Conservation (phyloP, 2,329 filamentous ascomycete species). For the Pseudogymnoascus sp. region DNA sequence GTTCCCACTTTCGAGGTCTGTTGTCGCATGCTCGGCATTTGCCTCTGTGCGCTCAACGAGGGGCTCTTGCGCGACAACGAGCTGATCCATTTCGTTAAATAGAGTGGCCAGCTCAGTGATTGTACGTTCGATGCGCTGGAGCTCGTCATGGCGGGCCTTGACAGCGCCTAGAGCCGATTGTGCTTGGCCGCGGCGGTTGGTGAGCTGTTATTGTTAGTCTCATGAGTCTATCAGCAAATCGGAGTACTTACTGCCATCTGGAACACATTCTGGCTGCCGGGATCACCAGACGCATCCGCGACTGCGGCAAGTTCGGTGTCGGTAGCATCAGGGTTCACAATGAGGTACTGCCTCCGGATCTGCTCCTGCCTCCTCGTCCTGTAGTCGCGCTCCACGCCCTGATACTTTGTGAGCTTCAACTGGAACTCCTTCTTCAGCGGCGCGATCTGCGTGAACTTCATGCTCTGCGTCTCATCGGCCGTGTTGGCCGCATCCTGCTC, state of each 20-base stretch:
- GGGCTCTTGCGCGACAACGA: slow-evolving; percentile 64
- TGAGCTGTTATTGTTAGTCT: slow-evolving; percentile 14
- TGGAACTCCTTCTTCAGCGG: slow-evolving; percentile 66
- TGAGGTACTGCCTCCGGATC: slow-evolving; percentile 71
- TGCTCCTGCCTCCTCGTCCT: slow-evolving; percentile 65
- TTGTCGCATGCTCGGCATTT: slow-evolving; percentile 56
- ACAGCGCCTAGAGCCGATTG: slow-evolving; percentile 68
- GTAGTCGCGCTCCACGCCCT: slow-evolving; percentile 64
- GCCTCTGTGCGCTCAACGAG: slow-evolving; percentile 54
- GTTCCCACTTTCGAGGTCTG: slow-evolving; percentile 62
- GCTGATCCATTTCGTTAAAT: slow-evolving; percentile 66
- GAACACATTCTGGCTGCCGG: slow-evolving; percentile 74
- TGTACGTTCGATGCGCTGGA: slow-evolving; percentile 71
- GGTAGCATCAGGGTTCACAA: slow-evolving; percentile 73
- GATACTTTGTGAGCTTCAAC: slow-evolving; percentile 61
- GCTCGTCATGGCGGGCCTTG: slow-evolving; percentile 74
- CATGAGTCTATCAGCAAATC: slow-evolving; percentile 1
- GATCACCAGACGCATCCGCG: slow-evolving; percentile 60
- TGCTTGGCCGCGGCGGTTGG: slow-evolving; percentile 66
- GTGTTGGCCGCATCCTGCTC: slow-evolving; percentile 63
- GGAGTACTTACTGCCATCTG: slow-evolving; percentile 61
- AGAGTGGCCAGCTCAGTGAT: slow-evolving; percentile 61
- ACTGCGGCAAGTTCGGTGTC: slow-evolving; percentile 64
- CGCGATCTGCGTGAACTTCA: slow-evolving; percentile 65
- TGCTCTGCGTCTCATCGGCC: slow-evolving; percentile 47